phyloP scores from a whole-genome alignment of 768 basidiomycete species.

The Galerina marginata region DNA sequence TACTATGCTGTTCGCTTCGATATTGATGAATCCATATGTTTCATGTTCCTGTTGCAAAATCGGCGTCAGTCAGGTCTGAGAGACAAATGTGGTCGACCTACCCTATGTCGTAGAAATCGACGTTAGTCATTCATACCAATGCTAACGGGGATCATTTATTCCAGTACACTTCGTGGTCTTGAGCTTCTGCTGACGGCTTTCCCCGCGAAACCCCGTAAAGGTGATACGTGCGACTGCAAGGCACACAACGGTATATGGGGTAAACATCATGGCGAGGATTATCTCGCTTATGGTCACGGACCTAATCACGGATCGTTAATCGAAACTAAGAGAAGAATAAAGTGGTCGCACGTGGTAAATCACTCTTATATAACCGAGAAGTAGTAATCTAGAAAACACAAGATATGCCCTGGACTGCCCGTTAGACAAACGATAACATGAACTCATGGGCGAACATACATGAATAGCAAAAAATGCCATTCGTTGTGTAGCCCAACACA shows the following conservation, averaged over 20 bases:
- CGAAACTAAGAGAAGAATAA: not conserved
- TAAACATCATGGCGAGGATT: constrained; percentile 74
- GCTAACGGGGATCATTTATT: constrained; percentile 34
- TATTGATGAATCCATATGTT: constrained; percentile 90
- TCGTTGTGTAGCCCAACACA: constrained; percentile 97
- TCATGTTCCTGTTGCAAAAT: constrained; percentile 43
- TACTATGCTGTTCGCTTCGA: constrained; percentile 83
- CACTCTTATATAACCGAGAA: constrained; percentile 57
- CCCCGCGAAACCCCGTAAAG: constrained; percentile 71
- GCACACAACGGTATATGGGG: constrained; percentile 76
- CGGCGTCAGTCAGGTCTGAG: not conserved
- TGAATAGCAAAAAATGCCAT: constrained; percentile 94
- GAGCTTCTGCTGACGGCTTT: constrained; percentile 90
- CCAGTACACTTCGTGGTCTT: constrained; percentile 83
- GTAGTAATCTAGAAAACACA: constrained; percentile 63
- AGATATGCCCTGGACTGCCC: constrained; percentile 71
- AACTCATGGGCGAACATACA: constrained; percentile 54
- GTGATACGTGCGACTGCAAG: constrained; percentile 84
- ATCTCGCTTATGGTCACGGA: constrained; percentile 64
- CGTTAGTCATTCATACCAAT: constrained; percentile 58
- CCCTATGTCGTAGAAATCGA: constrained; percentile 94
- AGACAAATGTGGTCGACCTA: constrained; percentile 30
- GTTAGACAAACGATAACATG: not conserved
- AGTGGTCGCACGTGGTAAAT: constrained; percentile 44
- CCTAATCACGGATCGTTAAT: constrained; percentile 13